These are phyloP conservation scores for Cercospora sp. DNA, from an alignment of 2,329 filamentous ascomycete genomes.

Conservation along the genomic window DNA sequence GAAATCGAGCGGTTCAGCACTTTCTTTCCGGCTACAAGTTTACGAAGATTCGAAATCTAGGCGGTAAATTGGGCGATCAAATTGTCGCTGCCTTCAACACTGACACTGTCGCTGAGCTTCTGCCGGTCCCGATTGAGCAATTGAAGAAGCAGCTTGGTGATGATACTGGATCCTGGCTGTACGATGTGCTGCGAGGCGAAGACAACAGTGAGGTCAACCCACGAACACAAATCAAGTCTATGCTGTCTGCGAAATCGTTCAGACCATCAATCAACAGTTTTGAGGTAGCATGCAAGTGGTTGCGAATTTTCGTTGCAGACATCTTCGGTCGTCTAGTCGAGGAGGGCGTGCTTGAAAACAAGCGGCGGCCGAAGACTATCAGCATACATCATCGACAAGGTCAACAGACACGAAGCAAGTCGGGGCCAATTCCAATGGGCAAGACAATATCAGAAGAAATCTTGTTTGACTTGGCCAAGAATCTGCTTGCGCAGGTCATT, in stretches of 20 bases:
- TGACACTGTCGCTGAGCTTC: constrained; percentile 73
- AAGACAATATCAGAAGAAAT: constrained; percentile 69
- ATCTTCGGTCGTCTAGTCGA: constrained; percentile 88
- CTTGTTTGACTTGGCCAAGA: constrained; percentile 74
- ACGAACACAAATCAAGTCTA: constrained; percentile 91
- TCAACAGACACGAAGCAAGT: constrained; percentile 71
- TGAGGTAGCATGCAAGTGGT: constrained; percentile 80
- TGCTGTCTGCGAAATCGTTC: constrained; percentile 96
- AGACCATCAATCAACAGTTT: constrained; percentile 74
- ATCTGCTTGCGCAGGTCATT: constrained; percentile 73
- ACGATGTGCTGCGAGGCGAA: constrained; percentile 79
- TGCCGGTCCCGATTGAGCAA: constrained; percentile 70
- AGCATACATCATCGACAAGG: constrained; percentile 79
- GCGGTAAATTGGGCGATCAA: constrained; percentile 89
- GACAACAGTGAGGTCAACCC: constrained; percentile 87
- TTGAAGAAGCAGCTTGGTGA: constrained; percentile 77
- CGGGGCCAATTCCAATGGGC: constrained; percentile 73
- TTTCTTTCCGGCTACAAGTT: constrained; percentile 88
- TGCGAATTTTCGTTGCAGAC: constrained; percentile 87
- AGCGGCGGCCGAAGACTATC: constrained; percentile 79
- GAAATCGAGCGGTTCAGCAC: constrained; percentile 74
- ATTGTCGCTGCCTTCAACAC: constrained; percentile 78
- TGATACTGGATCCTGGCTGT: constrained; percentile 82
- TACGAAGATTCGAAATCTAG: constrained; percentile 91
- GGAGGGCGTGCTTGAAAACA: constrained; percentile 85